These are phyloP conservation scores for Syzygium aromaticum DNA, from an alignment of 345 rosid genomes.

Conservation along the genomic window DNA sequence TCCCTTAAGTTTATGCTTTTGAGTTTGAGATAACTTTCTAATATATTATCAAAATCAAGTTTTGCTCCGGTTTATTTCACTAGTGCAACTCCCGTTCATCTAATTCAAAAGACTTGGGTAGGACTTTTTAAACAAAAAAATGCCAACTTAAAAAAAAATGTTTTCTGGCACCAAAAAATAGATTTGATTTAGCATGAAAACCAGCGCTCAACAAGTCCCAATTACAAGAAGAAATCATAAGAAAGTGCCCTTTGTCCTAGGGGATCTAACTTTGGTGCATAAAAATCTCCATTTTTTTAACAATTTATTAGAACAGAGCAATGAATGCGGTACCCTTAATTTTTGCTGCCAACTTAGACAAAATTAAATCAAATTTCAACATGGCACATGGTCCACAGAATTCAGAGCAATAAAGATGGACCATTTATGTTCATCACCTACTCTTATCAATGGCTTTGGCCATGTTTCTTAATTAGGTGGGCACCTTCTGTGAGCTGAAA, in stretches of 20 bases:
- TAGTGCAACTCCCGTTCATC: neutral
- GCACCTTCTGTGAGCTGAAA: neutral
- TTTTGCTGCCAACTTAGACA: neutral
- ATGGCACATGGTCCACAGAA: neutral
- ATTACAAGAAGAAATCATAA: too few species aligned
- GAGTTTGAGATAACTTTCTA: neutral
- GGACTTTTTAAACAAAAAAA: neutral
- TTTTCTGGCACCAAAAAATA: neutral
- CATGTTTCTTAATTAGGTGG: neutral
- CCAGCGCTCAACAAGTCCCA: neutral
- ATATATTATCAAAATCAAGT: neutral
- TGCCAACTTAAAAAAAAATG: neutral
- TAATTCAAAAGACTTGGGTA: neutral
- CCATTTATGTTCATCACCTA: neutral
- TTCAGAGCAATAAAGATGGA: neutral
- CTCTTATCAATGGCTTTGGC: neutral
- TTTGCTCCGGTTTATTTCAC: neutral
- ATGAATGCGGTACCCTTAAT: neutral
- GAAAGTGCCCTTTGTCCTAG: neutral
- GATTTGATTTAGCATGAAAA: neutral
- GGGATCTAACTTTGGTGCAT: neutral
- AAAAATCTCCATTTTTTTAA: neutral
- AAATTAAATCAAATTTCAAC: neutral
- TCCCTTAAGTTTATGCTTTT: neutral
- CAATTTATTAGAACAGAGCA: neutral